Evolutionary conservation across 129 eudicot genomes (phyloP), one percentile per base, ranked within the genome.

Genomic region (Escallonia herrerae): DNA sequence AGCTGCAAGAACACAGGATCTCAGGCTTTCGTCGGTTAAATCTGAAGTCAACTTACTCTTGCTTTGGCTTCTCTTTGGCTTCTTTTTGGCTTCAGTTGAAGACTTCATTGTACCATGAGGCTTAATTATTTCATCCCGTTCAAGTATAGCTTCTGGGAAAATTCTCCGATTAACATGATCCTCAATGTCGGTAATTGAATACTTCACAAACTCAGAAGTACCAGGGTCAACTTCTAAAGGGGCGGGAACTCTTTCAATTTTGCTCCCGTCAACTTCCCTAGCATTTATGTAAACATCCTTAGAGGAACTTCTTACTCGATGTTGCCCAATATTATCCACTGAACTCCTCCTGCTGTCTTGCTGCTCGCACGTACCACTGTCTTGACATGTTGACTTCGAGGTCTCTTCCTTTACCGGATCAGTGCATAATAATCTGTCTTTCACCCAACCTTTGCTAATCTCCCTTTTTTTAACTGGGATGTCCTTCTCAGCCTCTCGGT

Each of bases 381-480:
- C 66, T 60, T 54, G 69, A 14, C 65, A 43, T 15, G 39, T 40
- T 49, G 62, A 60, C 39, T 70, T 74, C 48, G 71, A 43, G 7
- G 76, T 67, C 56, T 76, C 86, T 39, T 66, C 81, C 74, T 76
- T 62, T 4, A 69, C 55, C 49, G 57, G 52, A 38, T 70, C 83
- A 61, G 63, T 54, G 45, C 72, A 56, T 37, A 73, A 80, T 41
- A 55, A 12, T 52, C 56, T 55, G 51, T 64, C 87, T 60, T 76
- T 64, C 4, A 58, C 55, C 78, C 70, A 52, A 55, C 64, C 78
- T 66, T 74, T 82, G 45, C 61, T 77, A 43, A 71, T 47, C 69
- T 72, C 82, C 75, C 74, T 78, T 60, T 83, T 76, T 66, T 74
- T 89, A 14, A 79, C 45, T 43, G 66, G 80, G 57, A 69, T 62